These are phyloP conservation scores for Phytophthora pistaciae DNA, from an alignment of 352 stramenopile genomes.

Conservation along the genomic window DNA sequence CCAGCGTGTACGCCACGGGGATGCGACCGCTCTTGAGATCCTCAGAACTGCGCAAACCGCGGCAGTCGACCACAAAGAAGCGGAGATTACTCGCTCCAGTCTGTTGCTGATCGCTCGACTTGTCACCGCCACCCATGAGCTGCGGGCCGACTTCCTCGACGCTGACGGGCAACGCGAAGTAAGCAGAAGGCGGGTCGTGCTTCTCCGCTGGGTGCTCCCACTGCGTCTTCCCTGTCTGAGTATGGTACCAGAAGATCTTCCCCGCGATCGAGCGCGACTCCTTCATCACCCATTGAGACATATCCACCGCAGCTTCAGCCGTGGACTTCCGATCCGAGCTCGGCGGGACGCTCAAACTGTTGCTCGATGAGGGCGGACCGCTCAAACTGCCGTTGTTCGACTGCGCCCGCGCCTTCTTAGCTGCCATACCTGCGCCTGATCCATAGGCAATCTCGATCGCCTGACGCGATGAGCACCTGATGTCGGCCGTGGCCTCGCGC, in stretches of 20 bases:
- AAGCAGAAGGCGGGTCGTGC: conserved; percentile 59
- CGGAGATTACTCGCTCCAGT: conserved; percentile 32
- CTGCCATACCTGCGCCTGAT: conserved; percentile 27
- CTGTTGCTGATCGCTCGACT: conserved; percentile 39
- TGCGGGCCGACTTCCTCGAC: conserved; percentile 75
- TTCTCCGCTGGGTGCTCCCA: conserved; percentile 82
- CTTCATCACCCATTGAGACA: conserved; percentile 84
- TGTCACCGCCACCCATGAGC: conserved; percentile 69
- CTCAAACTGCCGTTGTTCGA: conserved; percentile 27
- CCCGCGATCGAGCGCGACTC: conserved; percentile 76
- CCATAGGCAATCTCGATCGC: conserved; percentile 73
- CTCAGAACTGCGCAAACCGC: conserved; percentile 75
- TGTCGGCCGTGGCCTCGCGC: conserved; percentile 40
- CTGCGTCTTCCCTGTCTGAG: conserved; percentile 75
- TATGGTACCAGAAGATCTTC: conserved; percentile 87
- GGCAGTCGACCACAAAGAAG: conserved; percentile 86
- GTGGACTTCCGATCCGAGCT: conserved; percentile 42
- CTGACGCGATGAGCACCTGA: conserved; percentile 58
- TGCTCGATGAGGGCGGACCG: conserved; percentile 18
- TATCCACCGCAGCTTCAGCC: conserved; percentile 63
- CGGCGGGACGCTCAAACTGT: conserved; percentile 20
- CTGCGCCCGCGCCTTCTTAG: conserved; percentile 32
- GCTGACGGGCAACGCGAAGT: conserved; percentile 75
- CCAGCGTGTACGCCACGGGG: conserved; percentile 76
- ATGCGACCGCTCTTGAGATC: conserved; percentile 85